A percentile compares a stretch with the other conserved stretches of the same genome.
Evolutionary conservation across 371 early-diverging fungal genomes (phyloP).

Genomic region (Lichtheimia ornata): DNA sequence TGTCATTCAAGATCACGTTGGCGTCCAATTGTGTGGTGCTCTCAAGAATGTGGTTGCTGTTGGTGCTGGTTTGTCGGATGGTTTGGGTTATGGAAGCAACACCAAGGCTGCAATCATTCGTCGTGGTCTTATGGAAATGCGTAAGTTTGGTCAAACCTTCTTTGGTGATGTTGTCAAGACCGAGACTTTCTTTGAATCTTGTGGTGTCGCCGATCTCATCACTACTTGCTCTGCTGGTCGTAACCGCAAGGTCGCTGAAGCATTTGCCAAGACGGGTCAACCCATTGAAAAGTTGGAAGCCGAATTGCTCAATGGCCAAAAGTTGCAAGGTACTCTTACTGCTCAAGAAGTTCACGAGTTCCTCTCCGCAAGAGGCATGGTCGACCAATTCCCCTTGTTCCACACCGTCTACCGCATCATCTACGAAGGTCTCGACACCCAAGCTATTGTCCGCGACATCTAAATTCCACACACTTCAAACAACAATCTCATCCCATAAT

Average conservation of each 20-base stretch:
- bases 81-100: conserved; percentile 87
- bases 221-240: conserved; percentile 97
- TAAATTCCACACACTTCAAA: conserved; percentile 20
- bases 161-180: conserved; percentile 73
- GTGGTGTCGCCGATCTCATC: conserved; percentile 91
- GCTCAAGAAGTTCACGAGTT: conserved; percentile 88
- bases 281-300: conserved; percentile 87
- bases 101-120: conserved; percentile 98
- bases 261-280: conserved; percentile 83
- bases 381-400: conserved; percentile 82
- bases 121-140: conserved; percentile 95
- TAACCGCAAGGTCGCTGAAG: conserved; percentile 92
- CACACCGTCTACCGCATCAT: conserved; percentile 87
- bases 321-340: conserved; percentile 96
- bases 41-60: conserved; percentile 99
- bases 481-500: not conserved
- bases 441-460: conserved; percentile 60
- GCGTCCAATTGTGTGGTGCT: conserved; percentile 98
- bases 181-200: conserved; percentile 95
- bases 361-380: conserved; percentile 62
- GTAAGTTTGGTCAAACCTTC: conserved; percentile 85
- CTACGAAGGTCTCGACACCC: conserved; percentile 66
- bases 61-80: conserved; percentile 96
- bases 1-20: conserved; percentile 83
- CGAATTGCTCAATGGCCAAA: conserved; percentile 95